These are phyloP conservation scores for Glycine latifolia DNA, from an alignment of 306 rosid genomes.

Conservation along the genomic window DNA sequence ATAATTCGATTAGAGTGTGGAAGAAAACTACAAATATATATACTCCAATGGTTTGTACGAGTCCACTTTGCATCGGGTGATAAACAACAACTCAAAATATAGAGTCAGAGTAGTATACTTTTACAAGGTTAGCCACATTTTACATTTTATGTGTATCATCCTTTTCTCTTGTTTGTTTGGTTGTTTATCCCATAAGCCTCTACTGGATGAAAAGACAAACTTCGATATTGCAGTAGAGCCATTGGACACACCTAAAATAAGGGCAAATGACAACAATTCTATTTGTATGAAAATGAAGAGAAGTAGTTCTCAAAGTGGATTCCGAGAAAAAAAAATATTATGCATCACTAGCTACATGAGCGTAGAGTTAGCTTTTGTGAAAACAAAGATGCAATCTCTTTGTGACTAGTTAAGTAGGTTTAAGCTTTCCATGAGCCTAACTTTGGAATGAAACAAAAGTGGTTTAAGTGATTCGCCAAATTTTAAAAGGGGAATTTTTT, in stretches of 20 bases:
- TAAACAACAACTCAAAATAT: conserved; percentile 68
- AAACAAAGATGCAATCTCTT: conserved; percentile 36
- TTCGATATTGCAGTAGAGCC: conserved; percentile 87
- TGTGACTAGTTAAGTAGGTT: not conserved
- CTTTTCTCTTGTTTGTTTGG: conserved; percentile 11
- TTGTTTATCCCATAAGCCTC: not conserved
- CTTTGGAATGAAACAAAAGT: conserved; percentile 47
- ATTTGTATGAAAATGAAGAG: no score
- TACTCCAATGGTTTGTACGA: conserved; percentile 89
- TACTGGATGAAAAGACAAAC: conserved; percentile 71
- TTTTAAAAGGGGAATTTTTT: not conserved
- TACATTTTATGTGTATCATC: not conserved
- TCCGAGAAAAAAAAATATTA: no score
- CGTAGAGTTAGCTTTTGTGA: not conserved
- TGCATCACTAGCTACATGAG: no score
- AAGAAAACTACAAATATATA: conserved; percentile 58
- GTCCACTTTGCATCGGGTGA: conserved; percentile 88
- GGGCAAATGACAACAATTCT: conserved; percentile 53
- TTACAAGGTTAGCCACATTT: conserved; percentile 66
- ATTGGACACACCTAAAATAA: conserved; percentile 65
- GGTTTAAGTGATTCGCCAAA: conserved; percentile 15
- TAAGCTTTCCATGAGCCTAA: no score
- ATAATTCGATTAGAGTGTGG: conserved; percentile 11
- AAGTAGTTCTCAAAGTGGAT: no score
- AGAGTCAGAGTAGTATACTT: conserved; percentile 83